These are phyloP conservation scores for Rauvolfia tetraphylla DNA, from an alignment of 257 asterid genomes.

Conservation along the genomic window DNA sequence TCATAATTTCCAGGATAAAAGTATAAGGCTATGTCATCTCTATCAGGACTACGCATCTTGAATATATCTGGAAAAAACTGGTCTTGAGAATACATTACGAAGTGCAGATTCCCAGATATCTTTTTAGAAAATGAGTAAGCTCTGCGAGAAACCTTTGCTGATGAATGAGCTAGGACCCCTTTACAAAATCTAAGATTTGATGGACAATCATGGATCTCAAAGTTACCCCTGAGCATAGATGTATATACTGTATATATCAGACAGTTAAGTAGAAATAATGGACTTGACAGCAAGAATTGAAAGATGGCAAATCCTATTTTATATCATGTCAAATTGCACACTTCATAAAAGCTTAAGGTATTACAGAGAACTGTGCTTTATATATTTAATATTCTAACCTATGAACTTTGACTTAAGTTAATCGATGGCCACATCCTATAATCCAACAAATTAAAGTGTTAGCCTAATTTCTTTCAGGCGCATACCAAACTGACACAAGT, in stretches of 20 bases:
- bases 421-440: no score
- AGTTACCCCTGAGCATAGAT: conserved; percentile 6
- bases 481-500: no score
- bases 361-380: no score
- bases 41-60: conserved; percentile 5
- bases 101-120: conserved; percentile 1
- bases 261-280: neutral
- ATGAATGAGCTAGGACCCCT: conserved; percentile 15
- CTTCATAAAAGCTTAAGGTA: no score
- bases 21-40: conserved; percentile 18
- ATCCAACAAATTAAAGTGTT: no score
- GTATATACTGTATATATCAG: neutral
- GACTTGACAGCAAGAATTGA: neutral
- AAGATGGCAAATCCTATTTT: no score
- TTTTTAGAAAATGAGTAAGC: conserved; percentile 8
- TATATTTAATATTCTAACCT: no score
- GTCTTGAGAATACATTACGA: conserved; percentile 8
- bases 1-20: conserved; percentile 14
- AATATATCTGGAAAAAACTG: conserved; percentile 4
- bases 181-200: conserved; percentile 2
- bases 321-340: no score
- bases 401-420: no score
- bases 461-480: no score
- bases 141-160: conserved; percentile 9
- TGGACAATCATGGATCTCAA: conserved; percentile 13